These are phyloP conservation scores for Metarhizium brunneum DNA, from an alignment of 2,329 filamentous ascomycete genomes.

Conservation along the genomic window DNA sequence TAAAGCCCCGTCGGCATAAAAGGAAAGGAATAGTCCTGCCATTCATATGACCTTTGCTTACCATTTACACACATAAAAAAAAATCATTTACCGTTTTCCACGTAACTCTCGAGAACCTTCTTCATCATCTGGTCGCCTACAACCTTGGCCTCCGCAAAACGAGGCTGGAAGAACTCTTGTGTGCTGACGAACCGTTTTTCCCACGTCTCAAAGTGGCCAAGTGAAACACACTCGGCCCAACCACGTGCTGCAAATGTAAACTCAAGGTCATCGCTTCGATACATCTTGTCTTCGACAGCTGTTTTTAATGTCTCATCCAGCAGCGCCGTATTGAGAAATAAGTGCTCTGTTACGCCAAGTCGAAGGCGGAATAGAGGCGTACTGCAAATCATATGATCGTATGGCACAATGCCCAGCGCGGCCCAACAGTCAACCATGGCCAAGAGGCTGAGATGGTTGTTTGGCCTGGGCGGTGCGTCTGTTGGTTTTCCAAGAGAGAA, in stretches of 20 bases:
- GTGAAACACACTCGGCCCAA: conserved; percentile 87
- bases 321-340: conserved; percentile 75
- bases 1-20: too few relatives aligned
- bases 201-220: conserved; percentile 91
- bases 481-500: conserved; percentile 71
- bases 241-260: conserved; percentile 95
- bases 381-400: conserved; percentile 99
- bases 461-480: conserved; percentile 55
- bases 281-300: conserved; percentile 81
- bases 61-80: neutral
- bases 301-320: conserved; percentile 80
- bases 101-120: conserved; percentile 78
- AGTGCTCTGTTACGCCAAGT: conserved; percentile 92
- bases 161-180: conserved; percentile 81
- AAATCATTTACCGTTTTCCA: conserved; percentile 16
- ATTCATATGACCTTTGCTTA: neutral
- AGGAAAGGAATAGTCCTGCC: neutral
- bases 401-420: conserved; percentile 83
- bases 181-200: conserved; percentile 84
- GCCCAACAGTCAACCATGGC: conserved; percentile 99
- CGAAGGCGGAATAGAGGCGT: conserved; percentile 95
- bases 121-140: conserved; percentile 96
- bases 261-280: conserved; percentile 91
- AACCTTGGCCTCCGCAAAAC: conserved; percentile 78
- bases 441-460: conserved; percentile 87